Evolutionary conservation across 2,329 filamentous ascomycete species (phyloP).

Genomic region (Aureobasidium lini): DNA sequence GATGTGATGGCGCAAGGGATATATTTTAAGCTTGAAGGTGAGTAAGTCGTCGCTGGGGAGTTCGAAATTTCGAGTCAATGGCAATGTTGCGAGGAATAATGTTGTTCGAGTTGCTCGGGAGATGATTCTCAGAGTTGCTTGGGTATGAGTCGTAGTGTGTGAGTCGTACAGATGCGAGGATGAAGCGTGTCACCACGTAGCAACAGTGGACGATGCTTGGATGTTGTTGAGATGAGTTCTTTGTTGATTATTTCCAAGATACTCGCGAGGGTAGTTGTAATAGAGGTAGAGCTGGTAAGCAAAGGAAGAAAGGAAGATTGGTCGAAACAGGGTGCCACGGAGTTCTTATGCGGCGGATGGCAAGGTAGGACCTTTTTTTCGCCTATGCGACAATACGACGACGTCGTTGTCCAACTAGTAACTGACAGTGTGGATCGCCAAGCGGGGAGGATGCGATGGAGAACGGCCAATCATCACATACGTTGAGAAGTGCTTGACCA

Average conservation of each 20-base stretch:
- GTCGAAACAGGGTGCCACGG: neutral
- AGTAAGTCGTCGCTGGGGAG: neutral
- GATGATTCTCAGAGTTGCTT: neutral
- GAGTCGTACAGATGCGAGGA: constrained; percentile 3
- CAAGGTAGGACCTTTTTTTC: neutral
- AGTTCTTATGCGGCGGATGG: constrained; percentile 5
- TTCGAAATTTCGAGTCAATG: neutral
- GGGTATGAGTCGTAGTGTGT: neutral
- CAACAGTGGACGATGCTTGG: constrained; percentile 2
- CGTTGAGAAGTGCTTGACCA: neutral
- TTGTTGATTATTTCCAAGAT: constrained; percentile 5
- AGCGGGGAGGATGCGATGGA: neutral
- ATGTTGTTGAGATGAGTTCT: neutral
- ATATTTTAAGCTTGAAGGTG: neutral
- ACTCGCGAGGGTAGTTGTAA: neutral
- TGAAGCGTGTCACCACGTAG: constrained; percentile 5
- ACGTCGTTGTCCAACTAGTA: neutral
- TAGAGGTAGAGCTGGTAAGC: neutral
- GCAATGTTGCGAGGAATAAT: neutral
- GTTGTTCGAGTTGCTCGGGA: constrained; percentile 1
- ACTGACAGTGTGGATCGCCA: constrained; percentile 8
- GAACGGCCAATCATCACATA: neutral
- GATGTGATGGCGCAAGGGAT: constrained; percentile 13
- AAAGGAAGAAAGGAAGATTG: neutral
- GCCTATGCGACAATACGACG: neutral